Percentiles rank a stretch among this genome's conserved stretches.
Evolutionary conservation across 1,139 yeast species (phyloP).

Genomic region (Protomyces inundatus): DNA sequence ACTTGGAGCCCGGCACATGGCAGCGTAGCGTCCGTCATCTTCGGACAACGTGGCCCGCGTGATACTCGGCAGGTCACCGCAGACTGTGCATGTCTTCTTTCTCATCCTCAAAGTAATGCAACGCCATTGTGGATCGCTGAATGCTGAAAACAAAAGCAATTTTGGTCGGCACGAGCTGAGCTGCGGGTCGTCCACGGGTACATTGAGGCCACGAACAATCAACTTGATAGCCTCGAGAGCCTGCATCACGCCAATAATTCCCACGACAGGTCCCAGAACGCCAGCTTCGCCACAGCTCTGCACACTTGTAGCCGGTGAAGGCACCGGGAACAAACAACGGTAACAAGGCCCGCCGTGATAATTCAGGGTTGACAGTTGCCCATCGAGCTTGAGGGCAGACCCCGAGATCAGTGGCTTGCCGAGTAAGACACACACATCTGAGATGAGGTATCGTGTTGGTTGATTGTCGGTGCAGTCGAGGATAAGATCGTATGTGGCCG

Average conservation of each 20-base stretch:
- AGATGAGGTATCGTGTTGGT: conserved; percentile 73
- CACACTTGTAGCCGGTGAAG: conserved; percentile 80
- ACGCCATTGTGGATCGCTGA: conserved; percentile 49
- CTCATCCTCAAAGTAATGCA: conserved; percentile 74
- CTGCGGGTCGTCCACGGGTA: conserved; percentile 17
- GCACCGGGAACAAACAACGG: conserved; percentile 83
- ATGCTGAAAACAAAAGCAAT: conserved; percentile 65
- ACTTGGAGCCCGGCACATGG: too few relatives aligned
- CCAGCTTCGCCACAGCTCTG: conserved; percentile 93
- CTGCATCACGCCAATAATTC: conserved; percentile 82
- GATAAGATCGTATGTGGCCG: conserved; percentile 63
- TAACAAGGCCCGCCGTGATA: conserved; percentile 81
- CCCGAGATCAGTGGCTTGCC: conserved; percentile 73
- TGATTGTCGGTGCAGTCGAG: conserved; percentile 96
- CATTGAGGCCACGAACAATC: conserved; percentile 35
- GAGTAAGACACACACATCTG: conserved; percentile 65
- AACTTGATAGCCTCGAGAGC: conserved; percentile 81
- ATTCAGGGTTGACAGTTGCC: conserved; percentile 76
- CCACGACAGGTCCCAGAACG: conserved; percentile 92
- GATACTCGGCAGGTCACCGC: conserved; percentile 52
- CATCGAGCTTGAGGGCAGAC: conserved; percentile 85
- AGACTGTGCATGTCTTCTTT: conserved; percentile 56
- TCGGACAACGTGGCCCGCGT: conserved; percentile 46
- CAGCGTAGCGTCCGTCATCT: conserved; percentile 34
- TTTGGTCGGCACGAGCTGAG: conserved; percentile 48